phyloP scores from a whole-genome alignment of 805 yeast species.

The Starmerella lactis-condensi region DNA sequence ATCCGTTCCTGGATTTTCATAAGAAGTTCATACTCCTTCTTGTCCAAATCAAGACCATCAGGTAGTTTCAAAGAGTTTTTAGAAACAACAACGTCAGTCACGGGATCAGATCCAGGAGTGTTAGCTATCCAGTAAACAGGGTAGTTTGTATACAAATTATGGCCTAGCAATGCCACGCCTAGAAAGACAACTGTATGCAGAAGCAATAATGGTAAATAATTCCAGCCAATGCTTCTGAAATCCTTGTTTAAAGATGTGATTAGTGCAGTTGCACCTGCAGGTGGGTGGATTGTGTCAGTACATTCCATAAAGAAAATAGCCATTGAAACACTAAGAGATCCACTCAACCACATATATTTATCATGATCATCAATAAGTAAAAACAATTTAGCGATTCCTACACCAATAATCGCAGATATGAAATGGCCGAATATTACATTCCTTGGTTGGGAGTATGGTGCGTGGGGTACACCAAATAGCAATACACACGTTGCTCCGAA shows the following conservation, averaged over 20 bases:
- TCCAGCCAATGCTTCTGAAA: conserved; percentile 41
- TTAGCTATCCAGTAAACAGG: conserved; percentile 41
- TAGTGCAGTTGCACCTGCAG: conserved; percentile 53
- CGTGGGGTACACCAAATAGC: conserved; percentile 34
- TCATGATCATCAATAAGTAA: conserved; percentile 28
- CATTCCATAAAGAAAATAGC: conserved; percentile 37
- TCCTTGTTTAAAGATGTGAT: conserved; percentile 33
- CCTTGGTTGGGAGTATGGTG: conserved; percentile 50
- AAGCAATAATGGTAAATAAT: conserved; percentile 40
- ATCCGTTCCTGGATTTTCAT: too few relatives aligned
- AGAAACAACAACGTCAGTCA: too few relatives aligned
- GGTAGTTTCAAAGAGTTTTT: too few relatives aligned
- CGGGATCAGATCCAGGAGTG: too few relatives aligned
- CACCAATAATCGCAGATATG: conserved; percentile 34
- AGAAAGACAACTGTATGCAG: conserved; percentile 32
- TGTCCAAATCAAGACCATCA: too few relatives aligned
- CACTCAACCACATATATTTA: conserved; percentile 37
- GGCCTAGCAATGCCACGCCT: conserved; percentile 33
- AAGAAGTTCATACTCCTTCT: too few relatives aligned
- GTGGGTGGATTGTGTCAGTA: conserved; percentile 46
- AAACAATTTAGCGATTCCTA: conserved; percentile 37
- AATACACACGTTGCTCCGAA: conserved; percentile 46
- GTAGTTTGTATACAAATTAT: conserved; percentile 35
- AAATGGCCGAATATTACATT: conserved; percentile 40
- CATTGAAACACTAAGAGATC: conserved; percentile 38